Percentiles rank a stretch among this genome's conserved stretches.
phyloP scores from a whole-genome alignment of 345 rosid species.

The Passiflora organensis region DNA sequence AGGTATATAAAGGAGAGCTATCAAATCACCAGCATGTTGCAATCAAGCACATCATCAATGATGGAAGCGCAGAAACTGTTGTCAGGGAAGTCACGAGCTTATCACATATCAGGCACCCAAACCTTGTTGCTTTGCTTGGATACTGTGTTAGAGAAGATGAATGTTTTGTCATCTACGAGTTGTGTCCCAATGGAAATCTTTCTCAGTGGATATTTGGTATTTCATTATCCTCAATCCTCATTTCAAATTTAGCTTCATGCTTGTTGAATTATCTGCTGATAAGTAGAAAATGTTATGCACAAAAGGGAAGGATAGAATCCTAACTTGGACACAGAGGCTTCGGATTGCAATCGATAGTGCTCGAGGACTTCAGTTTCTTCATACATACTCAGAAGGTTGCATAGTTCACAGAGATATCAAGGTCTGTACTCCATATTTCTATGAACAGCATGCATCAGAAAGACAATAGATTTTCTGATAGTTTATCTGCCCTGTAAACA shows the following conservation, averaged over 20 bases:
- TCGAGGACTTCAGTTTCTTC: constrained; percentile 45
- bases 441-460: too few relatives aligned
- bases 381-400: constrained; percentile 42
- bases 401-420: constrained; percentile 53
- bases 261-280: neutral
- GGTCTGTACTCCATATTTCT: too few relatives aligned
- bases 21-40: constrained; percentile 35
- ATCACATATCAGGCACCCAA: constrained; percentile 34
- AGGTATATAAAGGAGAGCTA: constrained; percentile 41
- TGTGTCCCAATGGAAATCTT: constrained; percentile 48
- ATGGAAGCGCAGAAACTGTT: constrained; percentile 39
- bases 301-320: constrained; percentile 35
- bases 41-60: constrained; percentile 41
- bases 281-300: neutral
- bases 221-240: neutral
- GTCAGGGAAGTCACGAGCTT: constrained; percentile 42
- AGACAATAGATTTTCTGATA: too few relatives aligned
- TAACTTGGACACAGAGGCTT: constrained; percentile 47
- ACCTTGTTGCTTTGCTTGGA: constrained; percentile 41
- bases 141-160: constrained; percentile 35
- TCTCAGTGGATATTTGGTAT: constrained; percentile 45
- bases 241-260: neutral
- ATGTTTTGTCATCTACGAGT: constrained; percentile 44
- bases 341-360: constrained; percentile 43
- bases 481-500: too few relatives aligned